Evolutionary conservation across 768 basidiomycete species (phyloP).

Genomic region (Tulasnella sp.): DNA sequence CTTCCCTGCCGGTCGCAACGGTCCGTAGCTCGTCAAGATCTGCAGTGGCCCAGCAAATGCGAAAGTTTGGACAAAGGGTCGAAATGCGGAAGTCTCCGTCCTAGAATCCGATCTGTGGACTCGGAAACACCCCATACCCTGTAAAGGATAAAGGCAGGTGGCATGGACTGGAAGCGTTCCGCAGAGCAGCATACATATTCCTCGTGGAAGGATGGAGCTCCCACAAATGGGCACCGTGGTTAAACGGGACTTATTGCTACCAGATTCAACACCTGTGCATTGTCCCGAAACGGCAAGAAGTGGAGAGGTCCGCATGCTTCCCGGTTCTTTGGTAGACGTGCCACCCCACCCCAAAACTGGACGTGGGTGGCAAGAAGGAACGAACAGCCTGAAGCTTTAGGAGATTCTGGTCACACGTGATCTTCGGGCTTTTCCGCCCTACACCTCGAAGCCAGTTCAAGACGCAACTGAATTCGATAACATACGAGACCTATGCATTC

Average conservation of each 20-base stretch:
- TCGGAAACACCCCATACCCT: background rate
- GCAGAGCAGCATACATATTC: background rate
- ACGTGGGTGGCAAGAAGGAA: background rate
- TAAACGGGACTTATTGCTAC: background rate
- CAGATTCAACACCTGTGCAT: background rate
- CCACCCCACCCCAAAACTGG: background rate
- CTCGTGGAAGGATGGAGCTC: background rate
- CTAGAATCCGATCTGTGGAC: background rate
- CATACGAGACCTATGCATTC: background rate
- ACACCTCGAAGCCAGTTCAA: background rate
- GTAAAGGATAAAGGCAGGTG: background rate
- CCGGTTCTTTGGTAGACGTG: background rate
- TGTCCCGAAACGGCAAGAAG: background rate
- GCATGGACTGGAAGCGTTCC: background rate
- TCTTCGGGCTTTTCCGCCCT: background rate
- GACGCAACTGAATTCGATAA: background rate
- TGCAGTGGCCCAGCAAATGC: background rate
- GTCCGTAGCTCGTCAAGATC: background rate
- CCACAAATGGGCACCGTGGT: background rate
- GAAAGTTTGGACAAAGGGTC: background rate
- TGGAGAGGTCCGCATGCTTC: background rate
- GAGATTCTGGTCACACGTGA: background rate
- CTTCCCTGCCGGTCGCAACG: background rate
- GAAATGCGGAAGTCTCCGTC: background rate
- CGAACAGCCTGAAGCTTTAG: background rate